Base-by-base conservation (phyloP, 1,284 basidiomycete species). In the Ustilago crameri region DNA sequence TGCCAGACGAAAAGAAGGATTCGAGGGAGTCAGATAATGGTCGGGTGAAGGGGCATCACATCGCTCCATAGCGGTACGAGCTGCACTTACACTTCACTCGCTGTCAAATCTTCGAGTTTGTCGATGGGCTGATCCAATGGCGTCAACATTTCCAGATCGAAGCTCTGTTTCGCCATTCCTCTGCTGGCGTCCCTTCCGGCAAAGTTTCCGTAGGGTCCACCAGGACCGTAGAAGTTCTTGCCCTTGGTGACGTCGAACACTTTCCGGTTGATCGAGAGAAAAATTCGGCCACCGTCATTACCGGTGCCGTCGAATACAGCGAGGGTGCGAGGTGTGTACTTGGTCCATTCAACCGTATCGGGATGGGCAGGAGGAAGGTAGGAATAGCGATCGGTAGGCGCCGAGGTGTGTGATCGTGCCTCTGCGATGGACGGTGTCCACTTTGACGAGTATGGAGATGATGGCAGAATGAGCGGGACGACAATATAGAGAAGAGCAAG, bases 101-200 rank as follows among this genome's bases (percentile, higher is more conserved):
- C 85, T 17, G 87, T 89, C 37, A 96, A 87, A 79, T 95, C 91
- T 1, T 88, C 85, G 8, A 96, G 87, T 74, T 89, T 90, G 84
- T 96, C 94, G 27, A 95, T 85, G 3, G 92, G 91, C 84, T 93
- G 87, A 84, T 95, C 92, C 14, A 93, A 83, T 0, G 91, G 88
- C 0, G 92, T 95, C 65, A 96, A 86, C 91, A 95, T 94, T 41
- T 94, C 94, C 26, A 87, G 47, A 75, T 95, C 94, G 75, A 97
- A 97, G 4, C 92, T 94, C 85, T 97, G 94, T 84, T 95, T 96
- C 9, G 94, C 94, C 93, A 96, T 95, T 12, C 94, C 93, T 44
- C 93, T 86, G 9, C 92, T 94, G 0, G 94, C 94, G 84, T 97
- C 94, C 51, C 93, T 86, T 3, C 94, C 94, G 2, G 94, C 93